Evolutionary conservation across 78 protist genomes (phyloP).

Genomic region (Fonticula alba): DNA sequence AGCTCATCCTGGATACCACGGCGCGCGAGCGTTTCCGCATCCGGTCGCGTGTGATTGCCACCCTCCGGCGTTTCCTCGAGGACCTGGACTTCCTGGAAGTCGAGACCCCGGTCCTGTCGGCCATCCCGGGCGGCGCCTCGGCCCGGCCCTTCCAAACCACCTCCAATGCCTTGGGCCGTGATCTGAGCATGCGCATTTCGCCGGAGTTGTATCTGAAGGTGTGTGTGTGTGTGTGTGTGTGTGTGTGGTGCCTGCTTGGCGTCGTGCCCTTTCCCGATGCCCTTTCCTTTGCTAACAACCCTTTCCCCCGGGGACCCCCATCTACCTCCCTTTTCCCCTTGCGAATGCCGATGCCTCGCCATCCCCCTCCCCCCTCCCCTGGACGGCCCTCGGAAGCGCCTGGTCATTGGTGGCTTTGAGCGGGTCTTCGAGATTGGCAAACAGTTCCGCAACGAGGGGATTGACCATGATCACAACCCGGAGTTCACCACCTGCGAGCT

Average conservation of each 20-base stretch:
- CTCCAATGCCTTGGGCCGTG: slow-evolving; percentile 87
- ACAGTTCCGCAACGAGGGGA: slow-evolving; percentile 96
- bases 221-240: background rate
- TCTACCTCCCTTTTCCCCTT: too few relatives aligned
- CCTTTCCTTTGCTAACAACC: too few relatives aligned
- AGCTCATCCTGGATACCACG: too few relatives aligned
- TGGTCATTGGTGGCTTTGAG: slow-evolving; percentile 96
- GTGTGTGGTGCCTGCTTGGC: background rate
- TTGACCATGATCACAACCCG: slow-evolving; percentile 96
- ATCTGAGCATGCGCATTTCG: slow-evolving; percentile 93
- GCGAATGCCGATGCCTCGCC: too few relatives aligned
- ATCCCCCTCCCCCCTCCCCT: too few relatives aligned
- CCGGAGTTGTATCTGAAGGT: slow-evolving; percentile 95
- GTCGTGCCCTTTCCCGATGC: background rate
- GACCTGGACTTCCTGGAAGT: slow-evolving; percentile 69
- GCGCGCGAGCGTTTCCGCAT: too few relatives aligned
- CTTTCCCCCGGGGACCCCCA: too few relatives aligned
- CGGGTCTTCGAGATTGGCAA: slow-evolving; percentile 98
- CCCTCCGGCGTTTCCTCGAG: slow-evolving; percentile 64
- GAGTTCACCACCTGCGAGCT: slow-evolving; percentile 99
- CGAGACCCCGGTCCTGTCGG: slow-evolving; percentile 95
- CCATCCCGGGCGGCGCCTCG: slow-evolving; percentile 94
- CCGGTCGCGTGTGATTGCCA: slow-evolving; percentile 38
- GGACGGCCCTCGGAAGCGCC: too few relatives aligned
- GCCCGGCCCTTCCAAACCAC: slow-evolving; percentile 97